Conservation (phyloP, 78 protist species). For the Guillardia theta region DNA sequence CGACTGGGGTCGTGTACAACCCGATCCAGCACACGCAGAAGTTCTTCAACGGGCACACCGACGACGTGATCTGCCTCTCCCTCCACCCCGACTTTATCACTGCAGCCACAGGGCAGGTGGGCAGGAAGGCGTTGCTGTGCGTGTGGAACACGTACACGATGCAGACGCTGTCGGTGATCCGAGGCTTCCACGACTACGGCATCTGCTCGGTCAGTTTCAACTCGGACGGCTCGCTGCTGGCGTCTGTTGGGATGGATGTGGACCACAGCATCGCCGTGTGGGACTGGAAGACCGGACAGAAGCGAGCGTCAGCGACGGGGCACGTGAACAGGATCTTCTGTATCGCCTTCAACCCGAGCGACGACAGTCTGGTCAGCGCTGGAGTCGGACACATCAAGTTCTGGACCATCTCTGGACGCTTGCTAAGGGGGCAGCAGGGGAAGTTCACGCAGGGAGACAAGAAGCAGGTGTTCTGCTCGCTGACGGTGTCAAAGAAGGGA, state of each 20-base stretch:
- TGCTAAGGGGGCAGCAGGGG: background rate
- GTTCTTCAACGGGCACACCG: conserved; percentile 19
- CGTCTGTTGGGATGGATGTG: conserved; percentile 50
- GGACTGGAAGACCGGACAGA: conserved; percentile 29
- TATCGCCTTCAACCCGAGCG: background rate
- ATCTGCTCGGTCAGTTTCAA: conserved; percentile 45
- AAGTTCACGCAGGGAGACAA: background rate
- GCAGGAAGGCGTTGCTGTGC: background rate
- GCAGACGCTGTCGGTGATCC: background rate
- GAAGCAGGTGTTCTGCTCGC: background rate
- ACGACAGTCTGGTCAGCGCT: conserved; percentile 21
- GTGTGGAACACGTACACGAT: background rate
- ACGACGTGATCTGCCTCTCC: background rate
- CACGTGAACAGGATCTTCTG: background rate
- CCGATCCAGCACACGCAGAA: background rate
- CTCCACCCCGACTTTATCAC: conserved; percentile 28
- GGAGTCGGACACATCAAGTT: conserved; percentile 52
- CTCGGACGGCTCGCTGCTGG: conserved; percentile 36
- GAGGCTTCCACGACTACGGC: conserved; percentile 46
- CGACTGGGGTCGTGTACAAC: background rate
- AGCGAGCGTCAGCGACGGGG: background rate
- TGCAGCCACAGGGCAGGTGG: conserved; percentile 13
- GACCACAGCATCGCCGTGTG: conserved; percentile 55
- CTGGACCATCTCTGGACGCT: conserved; percentile 47
- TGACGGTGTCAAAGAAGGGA: background rate